Evolutionary conservation across 2,329 filamentous ascomycete genomes (phyloP).

Genomic region (Coleophoma cylindrospora): DNA sequence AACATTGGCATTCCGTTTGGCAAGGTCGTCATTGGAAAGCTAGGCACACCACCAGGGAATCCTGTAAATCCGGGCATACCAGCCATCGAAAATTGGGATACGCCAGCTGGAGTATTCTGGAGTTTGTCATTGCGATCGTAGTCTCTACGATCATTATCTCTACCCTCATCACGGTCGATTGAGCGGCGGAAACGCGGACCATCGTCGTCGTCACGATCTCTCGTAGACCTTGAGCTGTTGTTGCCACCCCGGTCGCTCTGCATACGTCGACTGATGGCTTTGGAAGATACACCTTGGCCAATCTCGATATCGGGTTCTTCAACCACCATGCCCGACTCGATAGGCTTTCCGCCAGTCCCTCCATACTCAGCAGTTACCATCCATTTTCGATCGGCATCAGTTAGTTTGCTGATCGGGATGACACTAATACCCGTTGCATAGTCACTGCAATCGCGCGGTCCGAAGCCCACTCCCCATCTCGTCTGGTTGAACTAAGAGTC

Average conservation of each 20-base stretch:
- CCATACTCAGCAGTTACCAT: conserved; percentile 91
- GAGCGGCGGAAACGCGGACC: conserved; percentile 13
- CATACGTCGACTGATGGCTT: conserved; percentile 70
- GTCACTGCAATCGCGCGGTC: conserved; percentile 94
- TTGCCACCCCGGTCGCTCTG: conserved; percentile 63
- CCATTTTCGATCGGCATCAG: conserved; percentile 96
- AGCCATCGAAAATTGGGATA: conserved; percentile 10
- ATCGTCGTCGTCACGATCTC: conserved; percentile 26
- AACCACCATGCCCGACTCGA: conserved; percentile 80
- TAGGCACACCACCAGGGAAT: conserved; percentile 14
- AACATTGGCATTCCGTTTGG: conserved; percentile 43
- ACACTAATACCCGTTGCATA: conserved; percentile 88
- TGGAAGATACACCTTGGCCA: conserved; percentile 92
- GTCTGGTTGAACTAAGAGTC: conserved; percentile 51
- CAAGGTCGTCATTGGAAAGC: conserved; percentile 35
- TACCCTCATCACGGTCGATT: conserved; percentile 10
- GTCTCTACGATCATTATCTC: conserved; percentile 8
- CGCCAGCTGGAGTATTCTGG: conserved; percentile 7
- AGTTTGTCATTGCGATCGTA: conserved; percentile 6
- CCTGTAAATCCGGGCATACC: conserved; percentile 25
- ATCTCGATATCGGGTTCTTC: conserved; percentile 99
- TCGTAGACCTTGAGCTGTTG: conserved; percentile 55
- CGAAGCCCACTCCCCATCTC: conserved; percentile 96
- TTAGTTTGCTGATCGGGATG: conserved; percentile 88
- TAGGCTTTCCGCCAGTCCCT: conserved; percentile 77